Conservation (phyloP, 2,329 filamentous ascomycete genomes). For the Pseudogymnoascus sp. region DNA sequence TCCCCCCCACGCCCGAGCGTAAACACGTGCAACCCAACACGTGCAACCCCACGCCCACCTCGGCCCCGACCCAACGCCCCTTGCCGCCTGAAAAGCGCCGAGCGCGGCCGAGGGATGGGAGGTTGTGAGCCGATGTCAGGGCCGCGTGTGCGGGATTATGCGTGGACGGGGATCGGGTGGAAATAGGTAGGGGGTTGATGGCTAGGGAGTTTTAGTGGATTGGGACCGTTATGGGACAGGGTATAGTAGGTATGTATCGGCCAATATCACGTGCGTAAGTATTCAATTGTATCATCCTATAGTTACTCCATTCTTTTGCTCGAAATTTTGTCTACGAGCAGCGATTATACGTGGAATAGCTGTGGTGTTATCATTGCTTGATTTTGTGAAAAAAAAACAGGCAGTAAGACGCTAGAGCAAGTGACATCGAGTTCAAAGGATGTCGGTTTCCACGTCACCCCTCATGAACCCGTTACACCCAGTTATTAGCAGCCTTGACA, state of each 20-base stretch:
- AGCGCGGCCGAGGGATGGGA: neutral
- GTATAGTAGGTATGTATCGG: neutral
- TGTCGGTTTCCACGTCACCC: neutral
- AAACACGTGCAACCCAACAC: neutral
- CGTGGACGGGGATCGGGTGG: neutral
- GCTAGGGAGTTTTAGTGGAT: neutral
- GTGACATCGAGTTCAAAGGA: neutral
- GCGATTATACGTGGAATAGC: neutral
- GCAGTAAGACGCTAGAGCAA: neutral
- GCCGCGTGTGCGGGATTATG: neutral
- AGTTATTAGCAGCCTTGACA: neutral
- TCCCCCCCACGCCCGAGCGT: neutral
- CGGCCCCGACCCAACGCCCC: neutral
- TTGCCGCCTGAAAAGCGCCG: neutral
- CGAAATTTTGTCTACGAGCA: neutral
- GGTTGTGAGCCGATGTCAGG: neutral
- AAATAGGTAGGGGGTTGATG: neutral
- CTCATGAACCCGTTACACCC: neutral
- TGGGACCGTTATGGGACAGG: neutral
- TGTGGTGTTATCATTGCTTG: neutral
- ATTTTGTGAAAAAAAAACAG: neutral
- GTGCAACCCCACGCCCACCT: neutral
- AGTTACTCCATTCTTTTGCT: neutral
- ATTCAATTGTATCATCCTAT: neutral
- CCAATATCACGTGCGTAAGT: neutral